phyloP scores from a whole-genome alignment of 306 rosid genomes.

The Cyamopsis tetragonoloba region DNA sequence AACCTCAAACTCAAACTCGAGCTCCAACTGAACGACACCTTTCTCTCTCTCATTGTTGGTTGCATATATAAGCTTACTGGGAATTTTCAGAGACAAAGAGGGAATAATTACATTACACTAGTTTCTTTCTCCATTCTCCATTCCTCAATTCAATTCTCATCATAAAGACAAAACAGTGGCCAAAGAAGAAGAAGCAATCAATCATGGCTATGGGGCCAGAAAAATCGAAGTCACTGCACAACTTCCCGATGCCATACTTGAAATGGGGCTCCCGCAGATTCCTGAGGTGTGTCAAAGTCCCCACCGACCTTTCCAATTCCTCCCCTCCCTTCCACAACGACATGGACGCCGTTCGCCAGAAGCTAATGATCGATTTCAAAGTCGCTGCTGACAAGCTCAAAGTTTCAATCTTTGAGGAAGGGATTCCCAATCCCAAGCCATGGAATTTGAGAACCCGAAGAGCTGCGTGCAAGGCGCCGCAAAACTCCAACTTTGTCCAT shows the following conservation, averaged over 20 bases:
- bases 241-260: constrained; percentile 44
- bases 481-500: constrained; percentile 4
- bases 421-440: background rate
- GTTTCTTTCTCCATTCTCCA: too few species aligned
- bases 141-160: too few species aligned
- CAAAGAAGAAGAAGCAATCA: background rate
- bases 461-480: constrained; percentile 49
- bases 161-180: too few species aligned
- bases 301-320: too few species aligned
- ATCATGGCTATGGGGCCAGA: constrained; percentile 29
- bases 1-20: too few species aligned
- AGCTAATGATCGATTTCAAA: constrained; percentile 35
- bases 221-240: constrained; percentile 42
- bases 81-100: too few species aligned
- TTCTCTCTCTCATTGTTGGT: too few species aligned
- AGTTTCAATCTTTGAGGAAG: constrained; percentile 32
- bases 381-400: constrained; percentile 37
- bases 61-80: too few species aligned
- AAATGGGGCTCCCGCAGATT: constrained; percentile 47
- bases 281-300: constrained; percentile 39
- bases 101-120: too few species aligned
- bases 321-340: background rate
- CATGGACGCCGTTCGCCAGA: constrained; percentile 30
- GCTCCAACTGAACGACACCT: too few species aligned
- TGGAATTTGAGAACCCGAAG: constrained; percentile 45